phyloP scores from a whole-genome alignment of 1,284 basidiomycete species.

The Wallemia ichthyophaga region DNA sequence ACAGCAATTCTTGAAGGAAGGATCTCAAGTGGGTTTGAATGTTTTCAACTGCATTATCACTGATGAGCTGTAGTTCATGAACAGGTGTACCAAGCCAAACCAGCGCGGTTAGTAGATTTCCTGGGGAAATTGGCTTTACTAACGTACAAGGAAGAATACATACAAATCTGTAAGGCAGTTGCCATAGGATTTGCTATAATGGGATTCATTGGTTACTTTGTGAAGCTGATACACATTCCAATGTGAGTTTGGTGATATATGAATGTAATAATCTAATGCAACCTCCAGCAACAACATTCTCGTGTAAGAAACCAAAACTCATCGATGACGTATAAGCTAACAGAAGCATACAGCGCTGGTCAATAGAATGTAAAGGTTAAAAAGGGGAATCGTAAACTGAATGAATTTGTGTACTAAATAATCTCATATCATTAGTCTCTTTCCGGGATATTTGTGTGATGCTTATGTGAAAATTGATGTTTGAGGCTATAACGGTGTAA shows the following conservation, averaged over 20 bases:
- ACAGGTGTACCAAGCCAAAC: slow-evolving; percentile 89
- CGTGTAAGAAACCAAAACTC: slow-evolving; percentile 31
- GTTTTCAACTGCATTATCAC: slow-evolving; percentile 4
- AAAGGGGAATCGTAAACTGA: neutral
- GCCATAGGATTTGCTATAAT: slow-evolving; percentile 83
- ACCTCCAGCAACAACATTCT: slow-evolving; percentile 57
- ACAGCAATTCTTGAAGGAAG: slow-evolving; percentile 70
- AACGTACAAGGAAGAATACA: slow-evolving; percentile 32
- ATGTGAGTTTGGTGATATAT: slow-evolving; percentile 31
- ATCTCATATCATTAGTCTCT: neutral
- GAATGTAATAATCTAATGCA: slow-evolving; percentile 1
- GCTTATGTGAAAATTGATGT: too few species aligned
- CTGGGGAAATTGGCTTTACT: slow-evolving; percentile 1
- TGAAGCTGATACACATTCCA: slow-evolving; percentile 82
- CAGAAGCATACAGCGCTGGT: neutral
- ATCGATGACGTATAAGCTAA: neutral
- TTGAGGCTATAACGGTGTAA: too few species aligned
- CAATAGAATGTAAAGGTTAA: neutral
- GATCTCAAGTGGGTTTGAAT: slow-evolving; percentile 42
- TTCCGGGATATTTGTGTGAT: too few species aligned
- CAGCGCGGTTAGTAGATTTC: slow-evolving; percentile 39
- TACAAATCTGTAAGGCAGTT: slow-evolving; percentile 72
- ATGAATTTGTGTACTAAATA: neutral
- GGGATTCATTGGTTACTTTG: slow-evolving; percentile 86
- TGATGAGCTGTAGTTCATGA: slow-evolving; percentile 38